Conservation (phyloP, 257 asterid species). For the Nicotiana attenuata region DNA sequence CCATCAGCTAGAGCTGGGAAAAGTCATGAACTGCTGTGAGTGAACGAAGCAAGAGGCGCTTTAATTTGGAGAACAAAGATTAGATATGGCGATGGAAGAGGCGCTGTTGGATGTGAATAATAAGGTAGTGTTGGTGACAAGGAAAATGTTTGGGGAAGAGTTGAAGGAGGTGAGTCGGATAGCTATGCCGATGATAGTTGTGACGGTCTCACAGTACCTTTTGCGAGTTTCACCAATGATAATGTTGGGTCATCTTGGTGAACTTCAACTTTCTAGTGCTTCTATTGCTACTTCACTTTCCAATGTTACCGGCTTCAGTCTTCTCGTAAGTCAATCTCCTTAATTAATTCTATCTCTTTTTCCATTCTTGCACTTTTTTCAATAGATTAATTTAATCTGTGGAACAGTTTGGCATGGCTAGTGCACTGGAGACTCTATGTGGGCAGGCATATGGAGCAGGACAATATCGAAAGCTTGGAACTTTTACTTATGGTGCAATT, state of each 20-base stretch:
- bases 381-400: neutral
- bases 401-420: conserved; percentile 74
- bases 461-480: conserved; percentile 59
- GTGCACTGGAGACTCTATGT: conserved; percentile 84
- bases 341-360: neutral
- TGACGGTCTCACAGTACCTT: conserved; percentile 50
- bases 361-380: too few species aligned
- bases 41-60: too few species aligned
- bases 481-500: conserved; percentile 43
- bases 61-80: too few species aligned
- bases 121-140: neutral
- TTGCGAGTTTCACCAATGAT: conserved; percentile 44
- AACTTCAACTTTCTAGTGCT: conserved; percentile 51
- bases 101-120: too few species aligned
- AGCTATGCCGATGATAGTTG: conserved; percentile 69
- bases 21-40: too few species aligned
- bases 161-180: conserved; percentile 42
- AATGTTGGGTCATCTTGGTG: conserved; percentile 53
- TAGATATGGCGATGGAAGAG: too few species aligned
- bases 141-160: conserved; percentile 30
- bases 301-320: conserved; percentile 52
- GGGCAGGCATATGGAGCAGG: conserved; percentile 91
- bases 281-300: conserved; percentile 56
- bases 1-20: too few species aligned
- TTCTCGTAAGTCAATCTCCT: conserved; percentile 23